phyloP scores from a whole-genome alignment of 1,139 yeast species.

The Suhomyces bribrorum region DNA sequence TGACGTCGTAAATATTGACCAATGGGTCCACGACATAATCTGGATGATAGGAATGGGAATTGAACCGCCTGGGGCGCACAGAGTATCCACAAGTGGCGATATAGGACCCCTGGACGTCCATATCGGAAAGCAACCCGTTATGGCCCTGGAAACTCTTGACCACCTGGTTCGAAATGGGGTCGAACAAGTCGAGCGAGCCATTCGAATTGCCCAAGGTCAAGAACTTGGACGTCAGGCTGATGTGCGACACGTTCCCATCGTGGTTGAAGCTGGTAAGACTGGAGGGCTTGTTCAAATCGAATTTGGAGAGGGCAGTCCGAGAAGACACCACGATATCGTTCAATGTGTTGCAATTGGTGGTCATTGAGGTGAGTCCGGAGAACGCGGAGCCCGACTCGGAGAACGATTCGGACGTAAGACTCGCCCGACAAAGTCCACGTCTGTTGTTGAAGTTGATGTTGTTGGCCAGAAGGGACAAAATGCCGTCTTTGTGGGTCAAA shows the following conservation, averaged over 20 bases:
- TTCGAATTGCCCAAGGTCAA: slow-evolving; percentile 65
- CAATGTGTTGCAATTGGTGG: slow-evolving; percentile 34
- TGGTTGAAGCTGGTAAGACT: slow-evolving; percentile 22
- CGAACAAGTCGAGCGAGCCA: slow-evolving; percentile 79
- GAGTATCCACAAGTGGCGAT: slow-evolving; percentile 85
- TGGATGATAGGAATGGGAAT: slow-evolving; percentile 12
- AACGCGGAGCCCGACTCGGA: slow-evolving; percentile 18
- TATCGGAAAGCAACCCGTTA: slow-evolving; percentile 71
- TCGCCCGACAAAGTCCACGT: slow-evolving; percentile 53
- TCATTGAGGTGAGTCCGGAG: slow-evolving; percentile 37
- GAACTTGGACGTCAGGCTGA: slow-evolving; percentile 38
- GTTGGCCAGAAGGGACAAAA: slow-evolving; percentile 55
- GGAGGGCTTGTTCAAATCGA: slow-evolving; percentile 62
- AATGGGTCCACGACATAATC: slow-evolving; percentile 65
- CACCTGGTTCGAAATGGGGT: slow-evolving; percentile 56
- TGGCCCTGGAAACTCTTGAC: slow-evolving; percentile 70
- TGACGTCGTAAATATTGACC: slow-evolving; percentile 78
- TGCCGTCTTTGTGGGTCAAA: slow-evolving; percentile 56
- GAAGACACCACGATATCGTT: slow-evolving; percentile 44
- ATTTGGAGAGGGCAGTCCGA: slow-evolving; percentile 44
- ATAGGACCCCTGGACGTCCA: slow-evolving; percentile 75
- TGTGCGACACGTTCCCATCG: slow-evolving; percentile 35
- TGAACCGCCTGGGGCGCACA: slow-evolving; percentile 42
- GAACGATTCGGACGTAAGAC: slow-evolving; percentile 28
- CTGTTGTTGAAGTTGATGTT: slow-evolving; percentile 57